Evolutionary conservation across 164 flowering plant species (phyloP).

Genomic region (Santalum album): DNA sequence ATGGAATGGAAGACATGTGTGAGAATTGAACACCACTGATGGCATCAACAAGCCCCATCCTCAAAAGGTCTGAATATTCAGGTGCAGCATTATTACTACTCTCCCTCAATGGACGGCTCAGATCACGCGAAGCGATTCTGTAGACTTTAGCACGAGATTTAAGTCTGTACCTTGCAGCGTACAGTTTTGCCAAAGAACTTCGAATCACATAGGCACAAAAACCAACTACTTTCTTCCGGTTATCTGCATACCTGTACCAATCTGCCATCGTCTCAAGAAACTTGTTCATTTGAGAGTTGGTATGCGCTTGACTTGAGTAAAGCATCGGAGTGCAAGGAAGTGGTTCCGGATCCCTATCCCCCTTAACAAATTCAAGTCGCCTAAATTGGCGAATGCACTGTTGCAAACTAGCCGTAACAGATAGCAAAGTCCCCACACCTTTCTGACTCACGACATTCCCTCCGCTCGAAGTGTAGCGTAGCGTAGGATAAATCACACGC

Average conservation of each 20-base stretch:
- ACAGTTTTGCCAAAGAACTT: constrained; percentile 89
- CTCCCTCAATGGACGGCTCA: constrained; percentile 71
- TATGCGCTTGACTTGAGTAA: constrained; percentile 88
- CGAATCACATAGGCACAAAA: constrained; percentile 95
- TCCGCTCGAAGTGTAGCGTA: constrained; percentile 65
- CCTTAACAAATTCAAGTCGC: constrained; percentile 69
- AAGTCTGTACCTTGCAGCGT: constrained; percentile 89
- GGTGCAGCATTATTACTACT: constrained; percentile 58
- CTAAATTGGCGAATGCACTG: constrained; percentile 83
- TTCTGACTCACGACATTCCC: constrained; percentile 73
- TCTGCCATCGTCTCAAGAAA: constrained; percentile 97
- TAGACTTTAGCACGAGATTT: constrained; percentile 96
- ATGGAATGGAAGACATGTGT: constrained; percentile 80
- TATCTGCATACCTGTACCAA: constrained; percentile 94
- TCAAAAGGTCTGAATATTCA: constrained; percentile 85
- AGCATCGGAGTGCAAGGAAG: constrained; percentile 95
- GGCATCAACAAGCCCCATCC: constrained; percentile 88
- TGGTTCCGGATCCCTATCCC: constrained; percentile 96
- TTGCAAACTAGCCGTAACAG: constrained; percentile 81
- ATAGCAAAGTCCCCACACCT: constrained; percentile 92
- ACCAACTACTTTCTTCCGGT: constrained; percentile 89
- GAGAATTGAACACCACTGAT: constrained; percentile 89
- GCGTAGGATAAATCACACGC: constrained; percentile 75
- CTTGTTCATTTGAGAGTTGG: constrained; percentile 95
- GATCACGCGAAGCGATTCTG: constrained; percentile 72